phyloP scores from a whole-genome alignment of 768 basidiomycete species.

The Neoboletus subvelutipes region DNA sequence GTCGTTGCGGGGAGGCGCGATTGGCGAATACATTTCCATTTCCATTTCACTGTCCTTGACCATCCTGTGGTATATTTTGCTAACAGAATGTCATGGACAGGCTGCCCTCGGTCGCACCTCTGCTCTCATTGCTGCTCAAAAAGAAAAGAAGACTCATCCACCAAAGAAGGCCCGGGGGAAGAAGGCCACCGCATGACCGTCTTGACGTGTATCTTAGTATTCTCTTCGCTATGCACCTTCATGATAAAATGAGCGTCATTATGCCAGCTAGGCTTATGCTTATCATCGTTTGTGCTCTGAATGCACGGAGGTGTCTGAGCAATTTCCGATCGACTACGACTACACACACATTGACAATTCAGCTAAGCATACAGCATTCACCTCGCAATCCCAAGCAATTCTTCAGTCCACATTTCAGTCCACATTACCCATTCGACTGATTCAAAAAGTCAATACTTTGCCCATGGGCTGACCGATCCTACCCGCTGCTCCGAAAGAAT shows the following conservation, averaged over 20 bases:
- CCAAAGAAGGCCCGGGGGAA: conserved; percentile 73
- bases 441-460: conserved; percentile 38
- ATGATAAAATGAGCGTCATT: conserved; percentile 19
- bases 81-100: conserved; percentile 38
- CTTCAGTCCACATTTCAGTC: not conserved
- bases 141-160: conserved; percentile 64
- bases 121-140: conserved; percentile 66
- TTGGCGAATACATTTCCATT: conserved; percentile 27
- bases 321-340: conserved; percentile 11
- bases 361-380: conserved; percentile 8
- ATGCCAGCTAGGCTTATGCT: conserved; percentile 8
- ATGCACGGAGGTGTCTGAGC: not conserved
- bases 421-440: not conserved
- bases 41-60: conserved; percentile 8
- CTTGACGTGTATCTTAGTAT: conserved; percentile 27
- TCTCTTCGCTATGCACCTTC: conserved; percentile 19
- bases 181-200: conserved; percentile 42
- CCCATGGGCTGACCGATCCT: conserved; percentile 61
- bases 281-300: not conserved
- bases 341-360: conserved; percentile 23
- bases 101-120: conserved; percentile 76
- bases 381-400: not conserved
- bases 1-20: conserved; percentile 32
- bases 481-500: conserved; percentile 43
- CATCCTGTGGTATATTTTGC: conserved; percentile 49